Conservation (phyloP, 768 basidiomycete species). For the Rickenella mellea region DNA sequence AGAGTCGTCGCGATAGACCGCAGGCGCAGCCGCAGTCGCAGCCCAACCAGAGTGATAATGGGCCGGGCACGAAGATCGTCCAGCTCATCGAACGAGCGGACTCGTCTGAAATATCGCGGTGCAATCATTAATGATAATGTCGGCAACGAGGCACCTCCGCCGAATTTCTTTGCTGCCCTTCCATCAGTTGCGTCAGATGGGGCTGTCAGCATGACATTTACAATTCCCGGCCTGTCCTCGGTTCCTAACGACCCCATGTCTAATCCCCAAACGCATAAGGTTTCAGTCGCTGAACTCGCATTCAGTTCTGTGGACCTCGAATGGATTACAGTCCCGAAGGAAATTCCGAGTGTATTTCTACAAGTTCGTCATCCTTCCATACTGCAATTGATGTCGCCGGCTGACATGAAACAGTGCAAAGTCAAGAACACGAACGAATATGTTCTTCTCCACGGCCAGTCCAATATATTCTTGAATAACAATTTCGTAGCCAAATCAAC, state of each 20-base stretch:
- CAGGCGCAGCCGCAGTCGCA: background rate
- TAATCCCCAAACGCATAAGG: conserved; percentile 31
- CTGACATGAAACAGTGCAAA: conserved; percentile 23
- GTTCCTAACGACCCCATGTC: conserved; percentile 44
- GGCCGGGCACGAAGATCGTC: background rate
- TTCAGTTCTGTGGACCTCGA: conserved; percentile 33
- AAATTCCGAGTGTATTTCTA: conserved; percentile 39
- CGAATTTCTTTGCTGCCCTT: background rate
- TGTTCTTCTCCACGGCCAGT: conserved; percentile 41
- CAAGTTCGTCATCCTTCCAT: conserved; percentile 24
- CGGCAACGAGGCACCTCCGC: background rate
- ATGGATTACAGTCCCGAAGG: conserved; percentile 39
- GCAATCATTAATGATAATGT: background rate
- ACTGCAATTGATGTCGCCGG: conserved; percentile 1
- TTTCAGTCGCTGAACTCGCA: conserved; percentile 37
- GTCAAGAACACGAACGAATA: conserved; percentile 53
- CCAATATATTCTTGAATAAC: conserved; percentile 48
- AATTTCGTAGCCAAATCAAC: conserved; percentile 45
- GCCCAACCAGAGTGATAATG: background rate
- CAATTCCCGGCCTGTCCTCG: conserved; percentile 17
- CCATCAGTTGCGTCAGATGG: conserved; percentile 3
- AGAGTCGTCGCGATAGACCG: background rate
- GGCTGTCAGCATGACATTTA: conserved; percentile 5
- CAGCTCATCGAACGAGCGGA: background rate
- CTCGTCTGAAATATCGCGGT: background rate